Percentiles rank a stretch among this genome's conserved stretches.
These are phyloP conservation scores for Eucalyptus pauciflora DNA, from an alignment of 345 rosid species.

Conservation along the genomic window DNA sequence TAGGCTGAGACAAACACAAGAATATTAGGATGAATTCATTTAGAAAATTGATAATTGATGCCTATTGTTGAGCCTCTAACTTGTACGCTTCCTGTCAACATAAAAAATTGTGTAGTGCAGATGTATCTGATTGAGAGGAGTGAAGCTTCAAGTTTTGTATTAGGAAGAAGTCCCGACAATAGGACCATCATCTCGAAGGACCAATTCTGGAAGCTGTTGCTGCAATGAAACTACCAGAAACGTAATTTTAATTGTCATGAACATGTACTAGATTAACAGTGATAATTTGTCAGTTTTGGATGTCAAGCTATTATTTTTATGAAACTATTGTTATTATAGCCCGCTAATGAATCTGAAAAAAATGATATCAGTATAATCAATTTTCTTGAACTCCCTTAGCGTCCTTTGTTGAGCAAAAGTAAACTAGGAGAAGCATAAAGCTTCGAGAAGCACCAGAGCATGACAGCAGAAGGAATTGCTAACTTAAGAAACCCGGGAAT, in stretches of 20 bases:
- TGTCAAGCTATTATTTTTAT: background rate
- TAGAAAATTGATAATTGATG: background rate
- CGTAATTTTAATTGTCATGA: background rate
- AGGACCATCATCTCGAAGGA: background rate
- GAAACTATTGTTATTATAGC: background rate
- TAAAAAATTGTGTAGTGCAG: background rate
- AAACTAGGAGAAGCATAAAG: background rate
- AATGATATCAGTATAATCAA: background rate
- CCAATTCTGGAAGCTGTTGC: background rate
- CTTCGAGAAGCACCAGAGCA: background rate
- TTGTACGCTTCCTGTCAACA: background rate
- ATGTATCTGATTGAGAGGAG: background rate
- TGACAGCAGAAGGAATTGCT: background rate
- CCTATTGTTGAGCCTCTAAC: background rate
- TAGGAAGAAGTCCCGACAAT: background rate
- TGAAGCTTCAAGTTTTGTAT: background rate
- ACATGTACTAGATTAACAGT: background rate
- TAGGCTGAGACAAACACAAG: constrained; percentile 7
- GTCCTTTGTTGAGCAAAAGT: background rate
- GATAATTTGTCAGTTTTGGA: background rate
- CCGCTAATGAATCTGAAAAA: background rate
- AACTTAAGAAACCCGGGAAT: background rate
- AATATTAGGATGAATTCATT: constrained; percentile 5
- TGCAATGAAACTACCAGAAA: background rate
- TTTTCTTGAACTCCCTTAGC: background rate